Evolutionary conservation across 2,329 filamentous ascomycete genomes (phyloP).

Genomic region (Ophiosphaerella korrae): DNA sequence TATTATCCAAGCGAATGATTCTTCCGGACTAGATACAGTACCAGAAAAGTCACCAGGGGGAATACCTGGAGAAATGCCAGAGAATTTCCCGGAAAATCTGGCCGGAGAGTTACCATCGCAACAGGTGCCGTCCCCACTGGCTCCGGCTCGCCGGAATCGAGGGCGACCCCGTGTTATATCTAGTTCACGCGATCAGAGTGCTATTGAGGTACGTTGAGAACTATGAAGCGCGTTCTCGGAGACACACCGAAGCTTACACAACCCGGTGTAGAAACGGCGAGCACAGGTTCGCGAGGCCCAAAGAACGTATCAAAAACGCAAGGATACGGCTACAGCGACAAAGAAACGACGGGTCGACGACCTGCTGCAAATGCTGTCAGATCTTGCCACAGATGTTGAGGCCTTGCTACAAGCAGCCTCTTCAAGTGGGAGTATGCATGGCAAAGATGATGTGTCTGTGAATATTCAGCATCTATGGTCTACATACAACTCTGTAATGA

Average conservation of each 20-base stretch:
- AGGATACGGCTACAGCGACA: slow-evolving; percentile 24
- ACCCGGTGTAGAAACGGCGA: slow-evolving; percentile 26
- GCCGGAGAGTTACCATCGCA: neutral
- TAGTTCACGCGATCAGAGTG: slow-evolving; percentile 17
- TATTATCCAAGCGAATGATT: slow-evolving; percentile 11
- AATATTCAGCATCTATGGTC: slow-evolving; percentile 22
- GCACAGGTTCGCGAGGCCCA: slow-evolving; percentile 33
- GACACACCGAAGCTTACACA: neutral
- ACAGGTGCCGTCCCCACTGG: neutral
- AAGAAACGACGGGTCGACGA: slow-evolving; percentile 24
- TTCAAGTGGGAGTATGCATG: slow-evolving; percentile 15
- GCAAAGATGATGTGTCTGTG: slow-evolving; percentile 17
- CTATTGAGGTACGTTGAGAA: slow-evolving; percentile 21
- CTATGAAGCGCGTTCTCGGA: too few species aligned
- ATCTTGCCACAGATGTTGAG: slow-evolving; percentile 27
- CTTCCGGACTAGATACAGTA: neutral
- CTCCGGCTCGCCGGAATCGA: slow-evolving; percentile 16
- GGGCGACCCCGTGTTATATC: slow-evolving; percentile 26
- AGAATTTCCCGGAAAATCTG: too few species aligned
- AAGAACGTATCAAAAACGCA: slow-evolving; percentile 30
- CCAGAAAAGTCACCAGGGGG: too few species aligned
- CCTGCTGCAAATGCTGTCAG: slow-evolving; percentile 26
- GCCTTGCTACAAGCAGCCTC: slow-evolving; percentile 20
- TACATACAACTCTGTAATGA: slow-evolving; percentile 25
- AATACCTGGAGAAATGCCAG: too few species aligned